phyloP scores from a whole-genome alignment of 2,329 filamentous ascomycete genomes.

The Beauveria rudraprayagi region DNA sequence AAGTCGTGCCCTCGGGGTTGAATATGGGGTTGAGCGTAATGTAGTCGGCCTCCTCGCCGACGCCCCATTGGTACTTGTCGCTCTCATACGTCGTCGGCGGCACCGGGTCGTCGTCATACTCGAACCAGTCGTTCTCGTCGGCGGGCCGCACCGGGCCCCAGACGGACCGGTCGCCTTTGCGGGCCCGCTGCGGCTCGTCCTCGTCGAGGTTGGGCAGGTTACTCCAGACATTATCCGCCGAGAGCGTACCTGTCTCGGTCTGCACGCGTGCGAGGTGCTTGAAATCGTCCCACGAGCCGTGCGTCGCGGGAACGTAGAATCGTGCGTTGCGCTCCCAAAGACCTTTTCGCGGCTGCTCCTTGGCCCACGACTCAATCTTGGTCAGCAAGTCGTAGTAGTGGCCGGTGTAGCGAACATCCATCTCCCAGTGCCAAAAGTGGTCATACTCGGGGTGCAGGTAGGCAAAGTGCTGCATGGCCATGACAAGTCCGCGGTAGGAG shows the following conservation, averaged over 20 bases:
- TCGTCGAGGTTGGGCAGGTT: conserved; percentile 35
- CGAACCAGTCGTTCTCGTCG: conserved; percentile 62
- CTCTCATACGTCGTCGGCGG: conserved; percentile 66
- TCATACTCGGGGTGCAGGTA: conserved; percentile 84
- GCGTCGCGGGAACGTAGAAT: conserved; percentile 69
- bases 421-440: conserved; percentile 92
- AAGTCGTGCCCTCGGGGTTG: conserved; percentile 79
- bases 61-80: conserved; percentile 79
- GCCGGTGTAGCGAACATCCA: conserved; percentile 84
- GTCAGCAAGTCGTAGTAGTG: conserved; percentile 73
- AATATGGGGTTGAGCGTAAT: conserved; percentile 89
- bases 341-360: conserved; percentile 66
- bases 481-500: conserved; percentile 84
- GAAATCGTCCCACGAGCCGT: conserved; percentile 75
- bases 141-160: conserved; percentile 77
- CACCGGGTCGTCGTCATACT: conserved; percentile 61
- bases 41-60: conserved; percentile 82
- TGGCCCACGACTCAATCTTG: conserved; percentile 61
- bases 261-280: conserved; percentile 65
- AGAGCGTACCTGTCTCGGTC: conserved; percentile 59
- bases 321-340: conserved; percentile 73
- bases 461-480: conserved; percentile 93
- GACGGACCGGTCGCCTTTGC: conserved; percentile 52
- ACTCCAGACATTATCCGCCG: conserved; percentile 60
- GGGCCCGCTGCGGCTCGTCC: conserved; percentile 27